These are phyloP conservation scores for Malassezia restricta DNA, from an alignment of 1,284 basidiomycete genomes.

Conservation along the genomic window DNA sequence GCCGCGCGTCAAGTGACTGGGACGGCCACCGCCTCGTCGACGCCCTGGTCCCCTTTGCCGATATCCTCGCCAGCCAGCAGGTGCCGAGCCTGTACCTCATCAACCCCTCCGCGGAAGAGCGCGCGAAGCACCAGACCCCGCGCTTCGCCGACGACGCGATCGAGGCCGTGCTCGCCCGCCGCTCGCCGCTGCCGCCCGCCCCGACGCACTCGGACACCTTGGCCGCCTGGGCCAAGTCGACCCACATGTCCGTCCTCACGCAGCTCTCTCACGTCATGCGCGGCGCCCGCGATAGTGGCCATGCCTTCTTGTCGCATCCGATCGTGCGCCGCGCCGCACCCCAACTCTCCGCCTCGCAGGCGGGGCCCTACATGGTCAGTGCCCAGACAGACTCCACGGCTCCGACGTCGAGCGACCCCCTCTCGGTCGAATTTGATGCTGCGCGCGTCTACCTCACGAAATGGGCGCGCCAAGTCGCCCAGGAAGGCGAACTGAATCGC, in stretches of 20 bases:
- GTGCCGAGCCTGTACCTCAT: slow-evolving; percentile 75
- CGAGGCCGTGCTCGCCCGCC: slow-evolving; percentile 15
- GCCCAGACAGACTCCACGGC: slow-evolving; percentile 9
- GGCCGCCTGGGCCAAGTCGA: slow-evolving; percentile 31
- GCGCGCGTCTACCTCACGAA: slow-evolving; percentile 89
- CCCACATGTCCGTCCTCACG: slow-evolving; percentile 34
- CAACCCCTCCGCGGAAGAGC: slow-evolving; percentile 76
- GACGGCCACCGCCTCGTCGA: slow-evolving; percentile 54
- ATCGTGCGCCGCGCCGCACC: slow-evolving; percentile 26
- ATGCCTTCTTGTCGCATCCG: slow-evolving; percentile 31
- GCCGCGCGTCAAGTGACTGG: slow-evolving; percentile 31
- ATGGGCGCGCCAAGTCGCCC: slow-evolving; percentile 82
- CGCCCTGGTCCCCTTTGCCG: slow-evolving; percentile 51
- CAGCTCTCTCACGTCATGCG: slow-evolving; percentile 39
- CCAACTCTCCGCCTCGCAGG: slow-evolving; percentile 32
- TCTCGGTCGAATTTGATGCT: slow-evolving; percentile 68
- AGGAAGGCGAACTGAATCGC: slow-evolving; percentile 34
- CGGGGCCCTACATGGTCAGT: slow-evolving; percentile 27
- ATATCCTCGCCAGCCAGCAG: slow-evolving; percentile 64
- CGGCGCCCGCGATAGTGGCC: slow-evolving; percentile 30
- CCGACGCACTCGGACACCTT: slow-evolving; percentile 19
- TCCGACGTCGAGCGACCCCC: slow-evolving; percentile 23
- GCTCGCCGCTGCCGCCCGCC: background rate
- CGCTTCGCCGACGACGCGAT: slow-evolving; percentile 46
- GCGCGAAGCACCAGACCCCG: slow-evolving; percentile 60